Conservation (phyloP, 1,284 basidiomycete genomes). For the Neotropicomus parvogracilis region DNA sequence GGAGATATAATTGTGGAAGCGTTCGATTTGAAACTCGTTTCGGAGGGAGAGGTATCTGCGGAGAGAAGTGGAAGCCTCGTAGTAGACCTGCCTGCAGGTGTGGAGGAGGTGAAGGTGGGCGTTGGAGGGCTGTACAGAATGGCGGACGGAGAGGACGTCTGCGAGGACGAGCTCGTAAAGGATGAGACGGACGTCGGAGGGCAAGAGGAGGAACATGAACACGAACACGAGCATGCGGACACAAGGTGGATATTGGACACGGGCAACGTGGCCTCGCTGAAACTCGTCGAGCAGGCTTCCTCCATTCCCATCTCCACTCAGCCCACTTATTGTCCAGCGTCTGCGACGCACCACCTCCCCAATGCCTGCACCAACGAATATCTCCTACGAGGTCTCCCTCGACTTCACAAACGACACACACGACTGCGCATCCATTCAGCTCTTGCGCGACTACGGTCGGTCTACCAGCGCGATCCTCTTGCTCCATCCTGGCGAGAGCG, state of each 20-base stretch:
- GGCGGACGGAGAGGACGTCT: conserved; percentile 24
- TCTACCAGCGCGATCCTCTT: conserved; percentile 52
- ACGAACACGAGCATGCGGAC: background rate
- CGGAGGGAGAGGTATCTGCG: conserved; percentile 38
- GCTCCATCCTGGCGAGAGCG: conserved; percentile 57
- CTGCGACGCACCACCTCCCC: conserved; percentile 18
- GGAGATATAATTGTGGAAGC: conserved; percentile 26
- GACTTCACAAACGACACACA: conserved; percentile 67
- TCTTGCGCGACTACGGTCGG: conserved; percentile 60
- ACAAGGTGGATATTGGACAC: too few relatives aligned
- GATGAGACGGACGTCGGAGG: conserved; percentile 37
- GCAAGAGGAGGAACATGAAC: conserved; percentile 24
- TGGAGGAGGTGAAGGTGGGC: conserved; percentile 35
- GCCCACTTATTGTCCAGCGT: conserved; percentile 18
- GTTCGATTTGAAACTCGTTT: conserved; percentile 38
- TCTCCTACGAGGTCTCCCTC: conserved; percentile 57
- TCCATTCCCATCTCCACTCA: conserved; percentile 15
- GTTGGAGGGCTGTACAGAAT: conserved; percentile 36
- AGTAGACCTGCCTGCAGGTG: conserved; percentile 32
- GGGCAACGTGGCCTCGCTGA: conserved; percentile 33
- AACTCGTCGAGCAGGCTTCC: conserved; percentile 28
- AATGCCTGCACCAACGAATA: conserved; percentile 48
- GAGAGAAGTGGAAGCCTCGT: conserved; percentile 32
- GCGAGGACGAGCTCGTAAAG: conserved; percentile 35
- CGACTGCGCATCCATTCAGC: conserved; percentile 61